These are phyloP conservation scores for Areca catechu DNA, from an alignment of 176 grass and related monocot genomes.

Conservation along the genomic window DNA sequence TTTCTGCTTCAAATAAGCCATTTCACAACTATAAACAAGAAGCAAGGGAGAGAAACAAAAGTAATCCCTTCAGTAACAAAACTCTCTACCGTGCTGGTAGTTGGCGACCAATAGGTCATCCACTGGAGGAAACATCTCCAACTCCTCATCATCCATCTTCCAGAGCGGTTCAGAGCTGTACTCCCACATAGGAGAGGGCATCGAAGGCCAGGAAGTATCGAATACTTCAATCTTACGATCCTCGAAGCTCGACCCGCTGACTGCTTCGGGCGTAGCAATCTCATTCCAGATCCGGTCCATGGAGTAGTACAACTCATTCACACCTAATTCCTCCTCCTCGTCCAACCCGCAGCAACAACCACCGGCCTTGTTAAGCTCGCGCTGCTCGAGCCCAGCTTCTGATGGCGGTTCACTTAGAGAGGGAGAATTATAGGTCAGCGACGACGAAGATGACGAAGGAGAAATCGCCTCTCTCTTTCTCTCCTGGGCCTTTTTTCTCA, in stretches of 20 bases:
- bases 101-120: conserved; percentile 6
- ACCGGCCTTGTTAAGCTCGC: conserved; percentile 21
- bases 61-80: too few relatives aligned
- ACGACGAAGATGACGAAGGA: conserved; percentile 56
- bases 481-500: conserved; percentile 94
- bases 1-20: not conserved
- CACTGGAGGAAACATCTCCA: conserved; percentile 33
- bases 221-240: conserved; percentile 24
- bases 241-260: conserved; percentile 3
- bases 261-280: conserved; percentile 30
- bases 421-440: conserved; percentile 45
- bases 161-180: conserved; percentile 29
- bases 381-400: conserved; percentile 18
- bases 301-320: conserved; percentile 60
- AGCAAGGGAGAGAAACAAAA: too few relatives aligned
- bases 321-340: conserved; percentile 6
- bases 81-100: conserved; percentile 18
- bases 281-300: conserved; percentile 95
- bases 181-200: conserved; percentile 19
- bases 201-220: conserved; percentile 19
- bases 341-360: conserved; percentile 30
- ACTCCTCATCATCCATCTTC: conserved; percentile 55
- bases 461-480: conserved; percentile 44
- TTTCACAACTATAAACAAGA: conserved; percentile 34
- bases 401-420: conserved; percentile 25